phyloP scores from a whole-genome alignment of 2,329 filamentous ascomycete species.

The Monilinia fructigena region DNA sequence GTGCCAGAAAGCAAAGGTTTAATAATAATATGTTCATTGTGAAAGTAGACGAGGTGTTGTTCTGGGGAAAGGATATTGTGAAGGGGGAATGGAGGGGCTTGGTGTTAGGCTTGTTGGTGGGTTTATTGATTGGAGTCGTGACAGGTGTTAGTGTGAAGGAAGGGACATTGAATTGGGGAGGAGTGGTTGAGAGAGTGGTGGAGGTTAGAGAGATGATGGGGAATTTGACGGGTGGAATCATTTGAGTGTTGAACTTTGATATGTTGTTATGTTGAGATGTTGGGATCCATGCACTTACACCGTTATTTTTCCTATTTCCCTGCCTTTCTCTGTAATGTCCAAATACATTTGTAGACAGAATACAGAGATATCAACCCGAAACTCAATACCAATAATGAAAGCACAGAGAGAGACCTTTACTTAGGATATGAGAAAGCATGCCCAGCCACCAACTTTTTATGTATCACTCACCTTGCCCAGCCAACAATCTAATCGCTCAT shows the following conservation, averaged over 20 bases:
- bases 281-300: neutral
- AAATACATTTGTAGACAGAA: no score
- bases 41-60: neutral
- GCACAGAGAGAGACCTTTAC: no score
- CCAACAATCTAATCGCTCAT: no score
- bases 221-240: neutral
- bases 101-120: neutral
- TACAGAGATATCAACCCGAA: neutral
- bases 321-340: neutral
- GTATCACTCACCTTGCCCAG: neutral
- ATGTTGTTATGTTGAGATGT: neutral
- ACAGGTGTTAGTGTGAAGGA: neutral
- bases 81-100: constrained; percentile 16
- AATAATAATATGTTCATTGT: neutral
- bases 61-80: neutral
- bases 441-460: no score
- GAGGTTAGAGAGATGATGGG: constrained; percentile 5
- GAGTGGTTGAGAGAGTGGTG: neutral
- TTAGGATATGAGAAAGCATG: neutral
- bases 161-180: neutral
- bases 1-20: neutral
- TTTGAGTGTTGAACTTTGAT: constrained; percentile 3
- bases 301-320: neutral
- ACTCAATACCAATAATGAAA: neutral
- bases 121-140: neutral